Evolutionary conservation across 2,329 filamentous ascomycete species (phyloP).

Genomic region (Fusarium brevicatenulatum): DNA sequence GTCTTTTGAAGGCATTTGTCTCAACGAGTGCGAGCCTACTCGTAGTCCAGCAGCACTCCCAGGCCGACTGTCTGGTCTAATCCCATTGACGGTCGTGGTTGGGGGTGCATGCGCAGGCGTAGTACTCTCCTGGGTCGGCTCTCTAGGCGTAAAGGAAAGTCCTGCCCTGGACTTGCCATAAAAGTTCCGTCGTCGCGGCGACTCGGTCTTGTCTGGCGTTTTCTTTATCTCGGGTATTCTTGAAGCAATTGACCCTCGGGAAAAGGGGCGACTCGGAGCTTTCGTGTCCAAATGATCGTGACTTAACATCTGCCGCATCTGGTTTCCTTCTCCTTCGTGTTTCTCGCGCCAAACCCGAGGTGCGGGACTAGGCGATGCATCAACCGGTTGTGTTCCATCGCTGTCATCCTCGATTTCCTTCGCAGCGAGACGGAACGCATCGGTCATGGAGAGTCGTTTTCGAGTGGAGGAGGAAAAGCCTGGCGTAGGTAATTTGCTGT

Average conservation of each 20-base stretch:
- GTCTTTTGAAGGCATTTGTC: conserved; percentile 38
- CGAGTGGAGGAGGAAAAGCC: conserved; percentile 46
- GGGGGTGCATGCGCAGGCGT: not conserved
- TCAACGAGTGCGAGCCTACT: conserved; percentile 21
- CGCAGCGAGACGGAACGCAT: conserved; percentile 53
- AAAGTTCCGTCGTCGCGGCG: conserved; percentile 33
- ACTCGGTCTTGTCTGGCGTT: conserved; percentile 34
- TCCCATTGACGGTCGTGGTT: conserved; percentile 11
- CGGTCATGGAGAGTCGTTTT: conserved; percentile 53
- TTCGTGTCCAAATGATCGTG: conserved; percentile 48
- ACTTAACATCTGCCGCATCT: conserved; percentile 43
- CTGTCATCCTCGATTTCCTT: conserved; percentile 44
- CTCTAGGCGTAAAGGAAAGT: conserved; percentile 34
- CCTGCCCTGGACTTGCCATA: conserved; percentile 42
- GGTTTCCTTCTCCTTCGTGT: conserved; percentile 46
- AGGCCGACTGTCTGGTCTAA: conserved; percentile 6
- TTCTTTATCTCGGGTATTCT: conserved; percentile 27
- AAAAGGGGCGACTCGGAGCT: conserved; percentile 37
- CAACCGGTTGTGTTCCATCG: conserved; percentile 44
- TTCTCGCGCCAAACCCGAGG: conserved; percentile 56
- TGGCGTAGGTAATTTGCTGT: conserved; percentile 50
- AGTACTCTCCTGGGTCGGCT: conserved; percentile 19
- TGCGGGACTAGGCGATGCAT: conserved; percentile 63
- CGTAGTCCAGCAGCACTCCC: conserved; percentile 16
- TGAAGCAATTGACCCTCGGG: conserved; percentile 41